Evolutionary conservation across 31 red algal genomes (phyloP).

Genomic region (Bonnemaisonia californica): DNA sequence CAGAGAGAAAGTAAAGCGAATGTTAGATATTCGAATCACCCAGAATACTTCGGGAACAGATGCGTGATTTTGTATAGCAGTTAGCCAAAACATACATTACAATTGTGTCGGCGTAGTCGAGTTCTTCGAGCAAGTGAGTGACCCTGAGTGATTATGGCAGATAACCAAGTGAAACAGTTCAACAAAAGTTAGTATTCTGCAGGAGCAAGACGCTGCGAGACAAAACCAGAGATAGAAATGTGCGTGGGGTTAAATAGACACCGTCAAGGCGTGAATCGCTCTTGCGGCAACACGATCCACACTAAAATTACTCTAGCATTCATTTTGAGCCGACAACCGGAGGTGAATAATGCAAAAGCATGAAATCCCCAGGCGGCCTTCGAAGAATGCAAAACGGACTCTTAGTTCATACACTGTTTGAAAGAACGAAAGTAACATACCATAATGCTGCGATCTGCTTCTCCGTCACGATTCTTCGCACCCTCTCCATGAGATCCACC

Average conservation of each 20-base stretch:
- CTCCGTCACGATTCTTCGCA: constrained; percentile 36
- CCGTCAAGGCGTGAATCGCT: constrained; percentile 39
- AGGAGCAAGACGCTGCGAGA: not conserved
- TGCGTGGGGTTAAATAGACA: constrained; percentile 59
- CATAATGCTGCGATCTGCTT: constrained; percentile 57
- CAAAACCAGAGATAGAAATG: too few relatives aligned
- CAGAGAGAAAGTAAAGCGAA: not conserved
- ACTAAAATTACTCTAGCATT: constrained; percentile 54
- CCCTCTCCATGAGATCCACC: constrained; percentile 44
- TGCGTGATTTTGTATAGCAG: not conserved
- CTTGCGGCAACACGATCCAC: constrained; percentile 71
- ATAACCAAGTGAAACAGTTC: constrained; percentile 1
- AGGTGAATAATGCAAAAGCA: constrained; percentile 24
- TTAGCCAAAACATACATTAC: constrained; percentile 47
- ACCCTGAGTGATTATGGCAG: constrained; percentile 34
- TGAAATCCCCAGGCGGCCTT: constrained; percentile 59
- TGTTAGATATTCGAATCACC: too few relatives aligned
- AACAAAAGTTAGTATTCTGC: not conserved
- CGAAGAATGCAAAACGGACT: constrained; percentile 60
- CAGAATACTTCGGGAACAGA: constrained; percentile 1
- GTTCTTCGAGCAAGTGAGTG: constrained; percentile 70
- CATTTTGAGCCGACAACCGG: constrained; percentile 80
- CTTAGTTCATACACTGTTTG: too few relatives aligned
- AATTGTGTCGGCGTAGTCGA: constrained; percentile 68
- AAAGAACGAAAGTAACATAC: constrained; percentile 34